Conservation (phyloP, 148 eudicot species). For the Nyssa sinensis region DNA sequence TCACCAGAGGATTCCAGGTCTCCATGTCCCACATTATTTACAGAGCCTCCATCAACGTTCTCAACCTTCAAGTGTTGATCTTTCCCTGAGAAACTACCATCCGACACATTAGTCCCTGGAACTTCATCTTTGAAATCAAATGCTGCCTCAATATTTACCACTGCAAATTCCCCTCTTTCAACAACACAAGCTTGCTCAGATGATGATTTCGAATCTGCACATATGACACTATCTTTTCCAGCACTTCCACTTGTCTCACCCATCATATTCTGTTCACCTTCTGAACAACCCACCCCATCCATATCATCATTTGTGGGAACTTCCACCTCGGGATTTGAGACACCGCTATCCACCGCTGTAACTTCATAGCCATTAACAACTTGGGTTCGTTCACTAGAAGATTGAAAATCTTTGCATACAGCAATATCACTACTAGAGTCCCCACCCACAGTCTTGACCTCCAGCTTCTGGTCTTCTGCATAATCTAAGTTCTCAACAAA, state of each 20-base stretch:
- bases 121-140: slow-evolving; percentile 22
- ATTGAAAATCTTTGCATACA: slow-evolving; percentile 4
- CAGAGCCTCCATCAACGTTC: slow-evolving; percentile 7
- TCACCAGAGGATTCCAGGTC: slow-evolving; percentile 19
- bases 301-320: slow-evolving; percentile 2
- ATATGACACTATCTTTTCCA: slow-evolving; percentile 3
- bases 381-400: slow-evolving; percentile 10
- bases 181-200: slow-evolving; percentile 16
- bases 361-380: background rate
- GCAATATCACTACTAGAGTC: slow-evolving; percentile 2
- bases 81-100: background rate
- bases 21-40: slow-evolving; percentile 7
- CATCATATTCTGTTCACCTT: slow-evolving; percentile 6
- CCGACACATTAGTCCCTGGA: background rate
- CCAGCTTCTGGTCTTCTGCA: slow-evolving; percentile 15
- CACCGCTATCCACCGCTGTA: slow-evolving; percentile 2
- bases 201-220: slow-evolving; percentile 11
- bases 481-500: background rate
- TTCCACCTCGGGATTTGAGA: slow-evolving; percentile 9
- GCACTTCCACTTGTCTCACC: background rate
- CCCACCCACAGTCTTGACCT: background rate
- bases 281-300: slow-evolving; percentile 6
- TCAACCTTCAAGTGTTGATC: slow-evolving; percentile 6
- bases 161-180: slow-evolving; percentile 19
- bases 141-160: slow-evolving; percentile 18